These are phyloP conservation scores for Backusella circina DNA, from an alignment of 192 early-diverging fungal genomes.

Conservation along the genomic window DNA sequence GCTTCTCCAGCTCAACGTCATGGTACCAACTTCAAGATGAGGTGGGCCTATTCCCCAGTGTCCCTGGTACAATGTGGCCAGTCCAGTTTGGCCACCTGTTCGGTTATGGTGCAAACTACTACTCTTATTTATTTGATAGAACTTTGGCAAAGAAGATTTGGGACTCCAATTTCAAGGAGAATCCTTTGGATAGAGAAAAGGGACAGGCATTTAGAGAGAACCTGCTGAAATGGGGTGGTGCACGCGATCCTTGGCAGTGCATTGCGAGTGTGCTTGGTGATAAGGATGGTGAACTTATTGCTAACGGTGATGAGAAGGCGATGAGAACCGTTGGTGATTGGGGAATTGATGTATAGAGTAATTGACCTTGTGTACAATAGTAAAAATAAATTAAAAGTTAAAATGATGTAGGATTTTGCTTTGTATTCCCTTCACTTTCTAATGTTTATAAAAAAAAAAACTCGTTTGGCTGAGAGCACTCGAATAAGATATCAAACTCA, in stretches of 20 bases:
- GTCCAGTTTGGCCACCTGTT: conserved; percentile 89
- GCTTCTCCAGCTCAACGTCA: conserved; percentile 53
- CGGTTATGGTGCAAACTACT: conserved; percentile 92
- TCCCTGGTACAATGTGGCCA: conserved; percentile 80
- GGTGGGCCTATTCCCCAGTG: conserved; percentile 66
- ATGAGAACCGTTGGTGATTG: conserved; percentile 77
- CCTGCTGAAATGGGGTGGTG: conserved; percentile 91
- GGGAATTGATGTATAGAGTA: conserved; percentile 39
- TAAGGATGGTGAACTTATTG: conserved; percentile 51
- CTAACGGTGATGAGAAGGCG: conserved; percentile 54
- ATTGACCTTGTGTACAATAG: not conserved
- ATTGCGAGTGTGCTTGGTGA: conserved; percentile 56
- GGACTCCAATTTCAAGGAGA: conserved; percentile 62
- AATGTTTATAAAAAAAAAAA: not conserved
- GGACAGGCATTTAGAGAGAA: conserved; percentile 70
- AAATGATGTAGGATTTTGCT: too few relatives aligned
- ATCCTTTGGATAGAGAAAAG: conserved; percentile 56
- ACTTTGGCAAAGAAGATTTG: conserved; percentile 78
- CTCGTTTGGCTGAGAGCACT: not conserved
- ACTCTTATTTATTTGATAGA: conserved; percentile 90
- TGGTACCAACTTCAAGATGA: conserved; percentile 61
- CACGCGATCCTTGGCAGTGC: conserved; percentile 85
- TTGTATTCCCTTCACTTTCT: not conserved
- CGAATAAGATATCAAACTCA: not conserved
- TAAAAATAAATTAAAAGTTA: not conserved